phyloP scores from a whole-genome alignment of 495 filamentous ascomycete genomes.

The Lophiostoma macrostomum region DNA sequence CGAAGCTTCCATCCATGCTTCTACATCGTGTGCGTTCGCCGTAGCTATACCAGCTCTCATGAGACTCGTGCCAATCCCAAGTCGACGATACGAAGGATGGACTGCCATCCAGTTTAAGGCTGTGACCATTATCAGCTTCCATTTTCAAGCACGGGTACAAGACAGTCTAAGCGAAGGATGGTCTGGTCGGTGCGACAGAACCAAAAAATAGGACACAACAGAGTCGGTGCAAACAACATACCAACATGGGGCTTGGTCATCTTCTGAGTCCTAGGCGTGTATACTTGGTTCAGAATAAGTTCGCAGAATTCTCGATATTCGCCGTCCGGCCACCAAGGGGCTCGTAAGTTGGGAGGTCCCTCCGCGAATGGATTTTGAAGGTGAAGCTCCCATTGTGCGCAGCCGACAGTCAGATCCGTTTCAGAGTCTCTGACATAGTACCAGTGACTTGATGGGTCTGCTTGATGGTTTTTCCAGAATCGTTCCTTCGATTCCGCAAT shows the following conservation, averaged over 20 bases:
- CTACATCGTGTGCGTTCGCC: conserved; percentile 10
- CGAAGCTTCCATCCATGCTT: conserved; percentile 23
- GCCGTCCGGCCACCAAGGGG: conserved; percentile 25
- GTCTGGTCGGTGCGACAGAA: background rate
- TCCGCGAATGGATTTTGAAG: conserved; percentile 18
- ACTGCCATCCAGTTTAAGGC: conserved; percentile 30
- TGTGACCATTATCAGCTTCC: background rate
- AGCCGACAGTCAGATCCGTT: conserved; percentile 9
- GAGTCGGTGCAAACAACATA: background rate
- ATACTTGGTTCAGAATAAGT: conserved; percentile 15
- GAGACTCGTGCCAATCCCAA: conserved; percentile 24
- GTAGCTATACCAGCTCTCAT: conserved; percentile 1
- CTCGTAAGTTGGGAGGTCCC: conserved; percentile 1
- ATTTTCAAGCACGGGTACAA: background rate
- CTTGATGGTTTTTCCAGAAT: conserved; percentile 12
- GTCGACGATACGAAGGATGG: conserved; percentile 18
- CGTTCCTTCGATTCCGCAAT: conserved; percentile 18
- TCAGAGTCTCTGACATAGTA: conserved; percentile 15
- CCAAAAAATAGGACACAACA: background rate
- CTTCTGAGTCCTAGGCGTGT: conserved; percentile 11
- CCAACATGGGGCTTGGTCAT: conserved; percentile 22
- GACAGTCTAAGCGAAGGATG: background rate
- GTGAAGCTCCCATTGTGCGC: conserved; percentile 15
- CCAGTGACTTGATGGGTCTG: conserved; percentile 20
- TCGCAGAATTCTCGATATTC: conserved; percentile 22